Conservation (phyloP, 2,329 filamentous ascomycete species). For the Aspergillus sojae region DNA sequence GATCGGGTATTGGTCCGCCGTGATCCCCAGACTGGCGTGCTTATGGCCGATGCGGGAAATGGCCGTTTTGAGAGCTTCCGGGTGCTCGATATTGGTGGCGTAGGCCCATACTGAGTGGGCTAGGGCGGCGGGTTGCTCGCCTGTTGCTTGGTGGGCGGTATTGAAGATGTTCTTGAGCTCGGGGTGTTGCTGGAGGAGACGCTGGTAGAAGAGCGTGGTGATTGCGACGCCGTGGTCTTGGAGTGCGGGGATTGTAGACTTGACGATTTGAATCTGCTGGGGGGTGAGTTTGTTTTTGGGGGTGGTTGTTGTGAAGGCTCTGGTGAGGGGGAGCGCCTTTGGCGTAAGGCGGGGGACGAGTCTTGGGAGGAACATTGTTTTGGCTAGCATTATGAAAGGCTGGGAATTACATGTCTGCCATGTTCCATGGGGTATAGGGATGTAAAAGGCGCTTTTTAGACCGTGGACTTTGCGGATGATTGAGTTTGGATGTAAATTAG, state of each 20-base stretch:
- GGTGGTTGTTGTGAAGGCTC: background rate
- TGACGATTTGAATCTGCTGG: constrained; percentile 64
- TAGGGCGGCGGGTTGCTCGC: constrained; percentile 69
- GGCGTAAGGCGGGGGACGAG: background rate
- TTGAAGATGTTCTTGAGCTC: constrained; percentile 71
- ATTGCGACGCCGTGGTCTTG: constrained; percentile 67
- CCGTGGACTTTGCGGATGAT: too few relatives aligned
- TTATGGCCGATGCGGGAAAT: constrained; percentile 73
- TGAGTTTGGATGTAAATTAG: background rate
- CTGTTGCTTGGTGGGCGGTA: constrained; percentile 65
- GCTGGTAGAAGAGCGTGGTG: constrained; percentile 67
- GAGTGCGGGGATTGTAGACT: constrained; percentile 67
- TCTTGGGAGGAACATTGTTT: background rate
- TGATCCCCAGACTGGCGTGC: constrained; percentile 68
- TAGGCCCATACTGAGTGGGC: constrained; percentile 69
- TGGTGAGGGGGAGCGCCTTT: background rate
- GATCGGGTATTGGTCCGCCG: constrained; percentile 67
- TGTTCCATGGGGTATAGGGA: too few relatives aligned
- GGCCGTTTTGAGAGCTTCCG: constrained; percentile 58
- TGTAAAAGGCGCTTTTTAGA: too few relatives aligned
- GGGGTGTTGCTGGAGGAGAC: constrained; percentile 64
- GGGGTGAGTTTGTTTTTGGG: constrained; percentile 51
- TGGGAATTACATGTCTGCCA: too few relatives aligned
- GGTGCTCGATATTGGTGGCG: constrained; percentile 69
- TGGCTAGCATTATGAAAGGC: background rate